phyloP scores from a whole-genome alignment of 192 early-diverging fungal species.

The Dissophora ornata region DNA sequence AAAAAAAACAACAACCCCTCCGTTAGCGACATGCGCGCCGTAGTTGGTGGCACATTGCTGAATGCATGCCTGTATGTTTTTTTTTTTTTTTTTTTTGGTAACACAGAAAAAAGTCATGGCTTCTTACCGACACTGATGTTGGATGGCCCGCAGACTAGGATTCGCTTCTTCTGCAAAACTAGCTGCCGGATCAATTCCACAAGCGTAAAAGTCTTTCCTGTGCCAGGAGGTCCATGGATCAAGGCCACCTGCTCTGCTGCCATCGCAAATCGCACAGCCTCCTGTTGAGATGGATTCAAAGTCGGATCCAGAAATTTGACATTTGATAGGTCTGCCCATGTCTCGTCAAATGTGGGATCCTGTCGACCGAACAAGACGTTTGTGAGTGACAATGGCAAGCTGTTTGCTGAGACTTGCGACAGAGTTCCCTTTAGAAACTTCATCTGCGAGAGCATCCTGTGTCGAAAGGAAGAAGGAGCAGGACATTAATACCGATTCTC shows the following conservation, averaged over 20 bases:
- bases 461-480: slow-evolving; percentile 2
- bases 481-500: no score
- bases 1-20: no score
- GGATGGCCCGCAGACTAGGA: slow-evolving; percentile 91
- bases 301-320: slow-evolving; percentile 65
- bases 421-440: slow-evolving; percentile 59
- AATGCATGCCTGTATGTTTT: no score
- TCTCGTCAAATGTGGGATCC: slow-evolving; percentile 36
- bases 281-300: slow-evolving; percentile 77
- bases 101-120: background rate
- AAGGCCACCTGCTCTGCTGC: slow-evolving; percentile 73
- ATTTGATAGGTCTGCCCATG: slow-evolving; percentile 29
- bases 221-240: slow-evolving; percentile 90
- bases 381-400: slow-evolving; percentile 23
- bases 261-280: slow-evolving; percentile 74
- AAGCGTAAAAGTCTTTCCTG: slow-evolving; percentile 90
- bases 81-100: no score
- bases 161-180: slow-evolving; percentile 60
- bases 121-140: slow-evolving; percentile 83
- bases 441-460: slow-evolving; percentile 49
- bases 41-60: no score
- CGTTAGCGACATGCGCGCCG: no score
- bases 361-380: slow-evolving; percentile 62
- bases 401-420: slow-evolving; percentile 36
- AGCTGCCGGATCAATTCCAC: slow-evolving; percentile 90